phyloP scores from a whole-genome alignment of 2,329 filamentous ascomycete species.

The Tolypocladium guangdongense region DNA sequence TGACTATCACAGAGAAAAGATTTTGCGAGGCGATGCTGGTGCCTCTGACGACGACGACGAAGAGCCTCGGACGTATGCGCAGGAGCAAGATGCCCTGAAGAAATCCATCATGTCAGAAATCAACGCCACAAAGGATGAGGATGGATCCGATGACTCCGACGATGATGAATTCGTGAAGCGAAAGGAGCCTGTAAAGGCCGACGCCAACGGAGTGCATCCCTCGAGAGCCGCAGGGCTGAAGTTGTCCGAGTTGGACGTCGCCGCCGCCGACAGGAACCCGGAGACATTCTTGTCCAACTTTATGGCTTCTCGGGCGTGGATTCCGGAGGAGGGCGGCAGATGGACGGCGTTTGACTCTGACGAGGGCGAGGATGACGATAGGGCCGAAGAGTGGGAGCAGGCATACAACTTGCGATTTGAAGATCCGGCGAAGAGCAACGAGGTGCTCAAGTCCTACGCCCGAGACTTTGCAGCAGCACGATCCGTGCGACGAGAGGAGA shows the following conservation, averaged over 20 bases:
- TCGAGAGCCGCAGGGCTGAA: conserved; percentile 37
- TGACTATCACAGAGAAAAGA: conserved; percentile 86
- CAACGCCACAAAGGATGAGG: conserved; percentile 45
- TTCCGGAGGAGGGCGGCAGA: conserved; percentile 52
- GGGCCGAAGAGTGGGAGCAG: conserved; percentile 79
- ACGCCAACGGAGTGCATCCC: conserved; percentile 41
- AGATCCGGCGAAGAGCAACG: conserved; percentile 78
- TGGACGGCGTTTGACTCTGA: conserved; percentile 88
- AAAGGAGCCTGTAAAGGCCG: conserved; percentile 43
- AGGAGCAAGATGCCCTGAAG: conserved; percentile 82
- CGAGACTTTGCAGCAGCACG: conserved; percentile 73
- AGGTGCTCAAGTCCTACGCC: conserved; percentile 78
- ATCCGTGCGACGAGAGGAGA: conserved; percentile 77
- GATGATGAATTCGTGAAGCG: conserved; percentile 62
- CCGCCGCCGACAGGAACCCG: conserved; percentile 74
- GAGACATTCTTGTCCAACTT: conserved; percentile 94
- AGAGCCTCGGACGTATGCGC: conserved; percentile 60
- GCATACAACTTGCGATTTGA: conserved; percentile 97
- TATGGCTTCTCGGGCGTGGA: conserved; percentile 84
- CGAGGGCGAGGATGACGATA: conserved; percentile 70
- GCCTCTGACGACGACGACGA: conserved; percentile 46
- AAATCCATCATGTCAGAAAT: conserved; percentile 69
- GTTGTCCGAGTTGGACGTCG: conserved; percentile 52
- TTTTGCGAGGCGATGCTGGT: conserved; percentile 61
- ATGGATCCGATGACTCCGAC: conserved; percentile 39